These are phyloP conservation scores for Epipyxis sp. DNA, from an alignment of 108 stramenopile species.

Conservation along the genomic window DNA sequence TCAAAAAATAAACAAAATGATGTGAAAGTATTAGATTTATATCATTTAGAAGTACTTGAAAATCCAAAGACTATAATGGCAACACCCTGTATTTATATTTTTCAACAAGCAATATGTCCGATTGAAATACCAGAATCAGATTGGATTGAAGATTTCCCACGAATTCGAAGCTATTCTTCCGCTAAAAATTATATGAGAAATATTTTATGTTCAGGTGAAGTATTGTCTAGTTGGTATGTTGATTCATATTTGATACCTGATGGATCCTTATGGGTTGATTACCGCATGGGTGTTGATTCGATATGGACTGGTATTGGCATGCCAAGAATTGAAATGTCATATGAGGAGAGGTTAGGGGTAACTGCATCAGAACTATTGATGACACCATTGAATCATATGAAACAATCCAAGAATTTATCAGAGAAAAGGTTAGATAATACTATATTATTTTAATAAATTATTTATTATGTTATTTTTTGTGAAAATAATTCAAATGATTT, in stretches of 20 bases:
- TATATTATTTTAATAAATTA: too few species aligned
- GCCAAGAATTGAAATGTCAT: constrained; percentile 9
- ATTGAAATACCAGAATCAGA: neutral
- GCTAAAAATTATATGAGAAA: neutral
- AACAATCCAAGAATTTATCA: neutral
- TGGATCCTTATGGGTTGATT: neutral
- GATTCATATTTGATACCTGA: neutral
- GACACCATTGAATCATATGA: neutral
- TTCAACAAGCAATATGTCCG: neutral
- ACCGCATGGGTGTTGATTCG: constrained; percentile 9
- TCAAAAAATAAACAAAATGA: neutral
- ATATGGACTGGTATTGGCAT: constrained; percentile 25
- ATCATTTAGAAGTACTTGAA: neutral
- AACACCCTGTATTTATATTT: neutral
- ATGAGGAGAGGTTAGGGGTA: neutral
- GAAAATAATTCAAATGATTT: too few species aligned
- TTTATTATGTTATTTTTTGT: too few species aligned
- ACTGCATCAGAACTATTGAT: neutral
- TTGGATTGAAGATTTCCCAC: neutral
- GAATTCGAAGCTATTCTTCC: neutral
- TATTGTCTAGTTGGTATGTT: neutral
- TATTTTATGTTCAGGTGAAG: neutral
- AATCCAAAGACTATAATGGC: neutral
- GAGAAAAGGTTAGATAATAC: too few species aligned
- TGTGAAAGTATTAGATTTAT: neutral